Evolutionary conservation across 805 yeast species (phyloP), one percentile per base, ranked within the genome.

Genomic region (Saccharomycopsis schoenii): DNA sequence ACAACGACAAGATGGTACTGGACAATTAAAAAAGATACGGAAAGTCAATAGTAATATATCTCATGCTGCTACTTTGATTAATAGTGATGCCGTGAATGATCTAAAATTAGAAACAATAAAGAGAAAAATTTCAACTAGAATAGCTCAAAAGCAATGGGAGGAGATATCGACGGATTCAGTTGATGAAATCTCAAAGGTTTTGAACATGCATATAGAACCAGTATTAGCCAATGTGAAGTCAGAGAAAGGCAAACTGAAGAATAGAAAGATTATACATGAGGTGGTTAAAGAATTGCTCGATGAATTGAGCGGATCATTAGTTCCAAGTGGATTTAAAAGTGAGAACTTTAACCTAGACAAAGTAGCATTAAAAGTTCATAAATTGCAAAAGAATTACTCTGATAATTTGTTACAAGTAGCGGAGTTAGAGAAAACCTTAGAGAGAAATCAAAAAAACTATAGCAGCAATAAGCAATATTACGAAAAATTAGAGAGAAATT

Each of bases 61-160:
- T 24, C n/a, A 42, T 42, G 14, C 52, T 21, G 19, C 52, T 21
- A 24, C 24, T 11, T 21, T 47, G n/a, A 47, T 61, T 17, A 61
- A 47, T 19, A 52, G 42, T 42, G 24, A 47, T n/a, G 21, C 40
- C 2, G 24, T 62, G 14, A 47, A 55, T 34, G 58, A 57, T 14
- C 36, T 62, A 10, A 60, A 58, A 25, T 25, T 60, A n/a, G 52
- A 50, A 14, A 55, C 37, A 2, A 60, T 62, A 15, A 52, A 50
- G 17, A 50, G 57, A 21, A 29, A 61, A 43, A 43, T 62, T 8
- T 15, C 58, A 2, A 62, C 59, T 4, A 55, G 37, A 29, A 58
- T 60, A 14, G 65, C 61, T 5, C 59, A 60, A 52, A 60, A 58
- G 43, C 60, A 60, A 52, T 62, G 65, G 65, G 65, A 62, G 37